A percentile compares a stretch with the other conserved stretches of the same genome.
phyloP scores from a whole-genome alignment of 345 rosid genomes.

The Camelina hispida region DNA sequence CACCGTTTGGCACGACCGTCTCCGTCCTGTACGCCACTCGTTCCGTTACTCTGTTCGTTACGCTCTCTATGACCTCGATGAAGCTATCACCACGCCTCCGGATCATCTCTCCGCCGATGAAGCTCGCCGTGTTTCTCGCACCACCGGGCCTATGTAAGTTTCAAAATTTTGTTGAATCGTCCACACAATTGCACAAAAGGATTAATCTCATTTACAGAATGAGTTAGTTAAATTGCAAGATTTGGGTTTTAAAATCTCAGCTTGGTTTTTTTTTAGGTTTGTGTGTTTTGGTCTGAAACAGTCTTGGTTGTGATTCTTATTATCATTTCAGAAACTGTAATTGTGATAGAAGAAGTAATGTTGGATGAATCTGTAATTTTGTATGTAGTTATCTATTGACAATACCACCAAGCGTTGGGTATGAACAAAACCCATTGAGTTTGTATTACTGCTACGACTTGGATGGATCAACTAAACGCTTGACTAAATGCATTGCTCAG shows the following conservation, averaged over 20 bases:
- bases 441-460: constrained; percentile 78
- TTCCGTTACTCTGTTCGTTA: constrained; percentile 77
- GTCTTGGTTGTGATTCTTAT: background rate
- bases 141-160: constrained; percentile 73
- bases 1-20: constrained; percentile 85
- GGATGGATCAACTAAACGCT: constrained; percentile 46
- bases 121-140: constrained; percentile 64
- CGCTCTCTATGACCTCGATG: constrained; percentile 77
- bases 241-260: no score
- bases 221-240: no score
- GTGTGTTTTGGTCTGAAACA: no score
- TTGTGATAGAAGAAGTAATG: background rate
- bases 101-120: constrained; percentile 75
- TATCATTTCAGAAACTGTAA: background rate
- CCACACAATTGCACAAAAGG: no score
- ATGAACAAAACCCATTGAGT: constrained; percentile 91
- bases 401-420: constrained; percentile 90
- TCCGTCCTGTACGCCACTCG: constrained; percentile 75
- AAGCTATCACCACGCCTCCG: constrained; percentile 44
- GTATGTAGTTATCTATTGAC: constrained; percentile 72
- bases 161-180: background rate
- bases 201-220: no score
- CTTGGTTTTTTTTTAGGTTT: background rate
- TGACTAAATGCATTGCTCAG: constrained; percentile 91
- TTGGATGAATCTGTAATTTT: background rate